Base-by-base conservation (phyloP, 1,284 basidiomycete species). In the Sporisorium graminicola region DNA sequence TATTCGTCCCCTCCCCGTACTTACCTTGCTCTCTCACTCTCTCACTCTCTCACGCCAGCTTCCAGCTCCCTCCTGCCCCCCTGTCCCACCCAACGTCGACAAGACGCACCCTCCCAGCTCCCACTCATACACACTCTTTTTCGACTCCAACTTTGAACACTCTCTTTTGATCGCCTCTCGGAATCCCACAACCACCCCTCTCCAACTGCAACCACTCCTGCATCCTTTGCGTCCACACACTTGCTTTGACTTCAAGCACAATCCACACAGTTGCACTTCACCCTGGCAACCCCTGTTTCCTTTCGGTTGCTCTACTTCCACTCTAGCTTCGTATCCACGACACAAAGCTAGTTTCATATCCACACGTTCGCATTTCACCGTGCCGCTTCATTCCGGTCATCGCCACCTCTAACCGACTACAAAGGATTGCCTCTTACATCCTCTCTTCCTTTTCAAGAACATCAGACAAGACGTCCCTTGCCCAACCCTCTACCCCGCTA, bases 141-240 rank as follows among this genome's bases (percentile, higher is more conserved):
- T 56, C 24, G 50, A 53, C 26, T 49, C 65, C 59, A 63, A 68
- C 59, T 68, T 46, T 49, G 49, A 68, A 61, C 68, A 50, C 27
- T 53, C 67, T 61, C 55, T 63, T 54, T 26, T 24, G 10, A 14
- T 49, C 18, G 40, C 24, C n/a, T 33, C 16, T 50, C 31, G 27
- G 13, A 37, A 46, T 27, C 55, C 57, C 60, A 61, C 53, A 58
- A 31, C 18, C 31, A 20, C 43, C 43, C 18, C 52, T 24, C 50
- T 24, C 31, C 56, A 50, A 50, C 52, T 29, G 33, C 40, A 20
- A 7, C 54, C 29, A 47, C 12, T 26, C 24, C 29, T 47, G 57
- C 58, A 59, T 29, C 33, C 20, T 27, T 42, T 35, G 43, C n/a
- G n/a, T 37, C 35, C 43, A 51, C 55, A 52, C 64, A 14, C 29